Base-by-base conservation (phyloP, 176 grass and related monocot genomes). In the Dendrocalamus sinicus region DNA sequence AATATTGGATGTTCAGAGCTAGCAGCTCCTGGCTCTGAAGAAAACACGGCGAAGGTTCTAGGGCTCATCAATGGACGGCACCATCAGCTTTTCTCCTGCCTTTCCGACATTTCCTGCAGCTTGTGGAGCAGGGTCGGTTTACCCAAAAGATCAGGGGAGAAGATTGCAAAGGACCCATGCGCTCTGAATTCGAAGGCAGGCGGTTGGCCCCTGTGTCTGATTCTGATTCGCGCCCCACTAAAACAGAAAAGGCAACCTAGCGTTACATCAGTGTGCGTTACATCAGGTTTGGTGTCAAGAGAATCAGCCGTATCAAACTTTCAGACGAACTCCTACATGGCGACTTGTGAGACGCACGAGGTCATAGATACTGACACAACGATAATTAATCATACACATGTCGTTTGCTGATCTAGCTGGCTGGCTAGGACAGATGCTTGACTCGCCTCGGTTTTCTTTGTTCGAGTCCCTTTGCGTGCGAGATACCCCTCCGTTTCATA, bases 61-160 rank as follows among this genome's bases (percentile, higher is more conserved):
- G 28, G 14, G 44, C 15, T 16, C 45, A 37, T 20, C 52, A 4
- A 50, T 23, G 50, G 83, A n/a, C 22, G 83, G 12, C 47, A 8
- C 59, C 44, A 73, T 87, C 85, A 45, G n/a, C 84, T 79, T 87
- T 86, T 30, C 70, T 41, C 20, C 44, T 0, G 5, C 20, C 22
- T 66, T 84, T 53, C 59, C 28, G 59, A 40, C 58, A 3, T 2
- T 74, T 23, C 24, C 12, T 12, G 22, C 2, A 4, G 37, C 30
- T 22, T 41, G 46, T 67, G 71, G 46, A 51, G 61, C 71, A 8
- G 12, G 54, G 32, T 37, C 37, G 70, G 45, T 11, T 46, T 5
- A 58, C 12, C 58, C 22, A 4, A 40, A 75, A 17, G 13, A 65
- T 75, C 5, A 9, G 45, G 13, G 1, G 20, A 41, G 20, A 75